Evolutionary conservation across 371 early-diverging fungal species (phyloP), one percentile per base, ranked within the genome.

Genomic region (Nematocida minor): DNA sequence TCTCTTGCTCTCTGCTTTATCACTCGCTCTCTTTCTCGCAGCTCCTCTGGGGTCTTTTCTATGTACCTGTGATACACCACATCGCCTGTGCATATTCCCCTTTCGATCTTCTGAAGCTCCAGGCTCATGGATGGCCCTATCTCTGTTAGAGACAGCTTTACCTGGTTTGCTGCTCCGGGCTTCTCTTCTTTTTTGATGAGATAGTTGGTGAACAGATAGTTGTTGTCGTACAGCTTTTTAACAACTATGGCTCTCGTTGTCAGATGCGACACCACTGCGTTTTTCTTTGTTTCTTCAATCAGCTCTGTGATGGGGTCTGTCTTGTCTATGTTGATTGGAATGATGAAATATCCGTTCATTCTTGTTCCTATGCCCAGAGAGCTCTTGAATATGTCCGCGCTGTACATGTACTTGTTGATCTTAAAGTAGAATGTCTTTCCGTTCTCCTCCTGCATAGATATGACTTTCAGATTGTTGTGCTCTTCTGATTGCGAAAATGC

Each of bases 81-180:
- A 80, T 94, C 93, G 46, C 95, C 96, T 48, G 88, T 89, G 81
- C 93, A 92, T 60, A 96, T 80, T 0, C 93, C 95, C 40, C 87
- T 89, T 83, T 93, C 90, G 42, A 96, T 90, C 87, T 96, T 95
- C 74, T 90, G 82, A 46, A 96, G 87, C 64, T 87, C 82, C 68
- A 95, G 84, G 48, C 90, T 89, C 88, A 96, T 86, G 34, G 94
- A 87, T 22, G 96, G 96, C 0, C 96, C 96, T 1, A 92, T 82
- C 84, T 96, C 96, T 57, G 93, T 90, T 84, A 74, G 66, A 51
- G 64, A 20, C 2, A 74, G 67, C 41, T 74, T 74, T 7, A 74
- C 64, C 32, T 70, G 49, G 44, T 74, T 62, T 25, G 63, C 62
- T 38, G 46, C 46, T 16, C 77, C 77, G 20, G 40, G 36, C 51